phyloP scores from a whole-genome alignment of 805 yeast species.

The Yarrowia sp. region DNA sequence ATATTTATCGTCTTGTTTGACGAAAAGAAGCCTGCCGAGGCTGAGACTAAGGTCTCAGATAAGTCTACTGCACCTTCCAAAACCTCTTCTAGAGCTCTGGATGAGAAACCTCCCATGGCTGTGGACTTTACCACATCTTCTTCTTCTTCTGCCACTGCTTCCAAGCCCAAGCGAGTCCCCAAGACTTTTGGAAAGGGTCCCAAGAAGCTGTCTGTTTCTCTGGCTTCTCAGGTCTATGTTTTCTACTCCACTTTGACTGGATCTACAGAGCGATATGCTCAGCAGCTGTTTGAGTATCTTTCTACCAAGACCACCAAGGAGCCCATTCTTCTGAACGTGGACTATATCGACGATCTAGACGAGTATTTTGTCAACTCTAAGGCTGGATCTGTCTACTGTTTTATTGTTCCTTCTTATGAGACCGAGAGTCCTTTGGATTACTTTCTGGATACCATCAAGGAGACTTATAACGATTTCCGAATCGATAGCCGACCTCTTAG shows the following conservation, averaged over 20 bases:
- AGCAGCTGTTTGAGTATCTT: constrained; percentile 43
- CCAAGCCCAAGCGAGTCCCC: constrained; percentile 12
- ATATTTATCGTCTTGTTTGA: neutral
- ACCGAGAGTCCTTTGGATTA: constrained; percentile 90
- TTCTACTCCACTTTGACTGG: constrained; percentile 88
- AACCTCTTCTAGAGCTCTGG: neutral
- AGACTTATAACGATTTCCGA: constrained; percentile 79
- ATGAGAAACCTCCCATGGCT: constrained; percentile 29
- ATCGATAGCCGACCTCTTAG: constrained; percentile 77
- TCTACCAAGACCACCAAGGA: constrained; percentile 35
- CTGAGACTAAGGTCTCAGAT: neutral
- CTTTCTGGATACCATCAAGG: constrained; percentile 73
- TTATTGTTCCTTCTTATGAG: constrained; percentile 86
- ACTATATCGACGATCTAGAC: constrained; percentile 80
- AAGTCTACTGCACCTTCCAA: neutral
- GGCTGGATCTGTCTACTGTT: constrained; percentile 52
- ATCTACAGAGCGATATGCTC: constrained; percentile 68
- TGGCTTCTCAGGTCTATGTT: constrained; percentile 46
- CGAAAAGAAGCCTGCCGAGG: neutral
- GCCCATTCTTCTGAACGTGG: constrained; percentile 64
- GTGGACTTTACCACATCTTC: constrained; percentile 31
- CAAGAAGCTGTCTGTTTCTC: constrained; percentile 26
- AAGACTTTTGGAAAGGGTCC: constrained; percentile 27
- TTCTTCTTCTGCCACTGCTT: constrained; percentile 28
- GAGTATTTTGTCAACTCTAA: constrained; percentile 60